Percentiles rank a stretch among this genome's conserved stretches.
Evolutionary conservation across 306 rosid species (phyloP).

Genomic region (Coriaria nepalensis): DNA sequence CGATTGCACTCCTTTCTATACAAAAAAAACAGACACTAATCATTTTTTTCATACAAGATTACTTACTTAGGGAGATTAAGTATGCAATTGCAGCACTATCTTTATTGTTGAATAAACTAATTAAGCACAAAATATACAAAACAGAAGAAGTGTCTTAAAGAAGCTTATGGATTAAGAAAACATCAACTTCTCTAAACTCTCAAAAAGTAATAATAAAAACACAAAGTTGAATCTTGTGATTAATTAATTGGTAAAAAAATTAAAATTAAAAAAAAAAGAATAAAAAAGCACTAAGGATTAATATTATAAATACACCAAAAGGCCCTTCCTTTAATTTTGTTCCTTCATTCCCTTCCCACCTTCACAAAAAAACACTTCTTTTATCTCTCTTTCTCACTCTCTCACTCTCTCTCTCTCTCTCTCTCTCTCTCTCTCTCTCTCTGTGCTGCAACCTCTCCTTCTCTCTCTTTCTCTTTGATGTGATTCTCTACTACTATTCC

Average conservation of each 20-base stretch:
- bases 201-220: conserved; percentile 47
- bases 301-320: too few relatives aligned
- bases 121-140: conserved; percentile 11
- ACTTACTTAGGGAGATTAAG: not conserved
- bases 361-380: too few relatives aligned
- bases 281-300: too few relatives aligned
- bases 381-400: not conserved
- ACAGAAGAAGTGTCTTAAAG: conserved; percentile 17
- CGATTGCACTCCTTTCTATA: too few relatives aligned
- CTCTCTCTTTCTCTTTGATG: conserved; percentile 2
- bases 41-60: too few relatives aligned
- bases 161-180: conserved; percentile 70
- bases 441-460: not conserved
- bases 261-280: too few relatives aligned
- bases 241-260: too few relatives aligned
- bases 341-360: too few relatives aligned
- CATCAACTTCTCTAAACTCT: conserved; percentile 57
- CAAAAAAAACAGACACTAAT: too few relatives aligned
- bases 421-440: not conserved
- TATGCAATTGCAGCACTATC: conserved; percentile 42
- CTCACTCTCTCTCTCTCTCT: not conserved
- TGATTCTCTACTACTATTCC: conserved; percentile 13
- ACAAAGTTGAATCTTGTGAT: conserved; percentile 22
- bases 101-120: conserved; percentile 10
- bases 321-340: too few relatives aligned